Base-by-base conservation (phyloP, 768 basidiomycete species). In the Lactarius hengduanensis region DNA sequence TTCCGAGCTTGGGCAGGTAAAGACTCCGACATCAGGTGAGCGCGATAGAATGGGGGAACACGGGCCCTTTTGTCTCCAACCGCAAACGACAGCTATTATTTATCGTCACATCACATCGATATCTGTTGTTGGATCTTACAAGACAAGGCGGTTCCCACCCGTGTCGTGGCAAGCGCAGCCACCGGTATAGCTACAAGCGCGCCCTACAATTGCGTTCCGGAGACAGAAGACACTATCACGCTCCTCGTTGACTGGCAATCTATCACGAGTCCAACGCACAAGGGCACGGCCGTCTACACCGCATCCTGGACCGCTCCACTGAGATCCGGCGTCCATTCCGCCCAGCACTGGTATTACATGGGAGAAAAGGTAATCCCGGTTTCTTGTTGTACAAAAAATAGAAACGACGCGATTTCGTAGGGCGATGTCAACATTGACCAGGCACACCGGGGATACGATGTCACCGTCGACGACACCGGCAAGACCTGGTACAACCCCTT, bases 291-390 rank as follows among this genome's bases (percentile, higher is more conserved):
- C 2, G 91, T 96, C 1, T 97, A 94, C 78, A 95, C 95, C 5
- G 94, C 95, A 10, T 91, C 90, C 60, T 97, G 94, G 94, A 95
- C 94, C 1, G 94, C 95, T 0, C 95, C 94, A 20, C 79, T 94
- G 66, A 91, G 91, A 74, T 82, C 91, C 26, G 94, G 94, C n/a
- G 83, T 96, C 10, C 94, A 96, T 76, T 89, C 90, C 9, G 90
- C 89, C 47, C 94, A 97, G 73, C 88, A 92, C 73, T 96, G 92
- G 91, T 94, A 96, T 77, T 96, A 95, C 78, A 92, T 96, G 90
- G 94, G 84, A 58, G 90, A 92, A 79, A 96, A 92, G 82, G 92
- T 87, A 61, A 9, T 71, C 59, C 22, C 11, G 38, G n/a, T 59
- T 4, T 6, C 50, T 11, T 11, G n/a, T 11, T 11, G n/a, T 40